phyloP scores from a whole-genome alignment of 192 early-diverging fungal species.

The Jimgerdemannia lactiflua region DNA sequence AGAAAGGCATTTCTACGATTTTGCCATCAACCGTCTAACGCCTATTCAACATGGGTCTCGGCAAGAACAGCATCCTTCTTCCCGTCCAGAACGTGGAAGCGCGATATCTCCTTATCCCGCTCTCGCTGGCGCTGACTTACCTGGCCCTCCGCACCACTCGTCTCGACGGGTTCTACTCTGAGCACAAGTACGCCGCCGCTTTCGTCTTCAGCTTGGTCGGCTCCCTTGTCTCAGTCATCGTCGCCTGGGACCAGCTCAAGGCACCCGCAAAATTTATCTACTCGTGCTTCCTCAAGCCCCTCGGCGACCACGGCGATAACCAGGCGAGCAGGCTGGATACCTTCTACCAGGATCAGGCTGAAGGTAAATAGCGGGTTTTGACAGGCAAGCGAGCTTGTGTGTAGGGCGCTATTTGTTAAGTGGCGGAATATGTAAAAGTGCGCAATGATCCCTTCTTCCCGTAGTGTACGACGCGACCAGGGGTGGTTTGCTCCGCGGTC shows the following conservation, averaged over 20 bases:
- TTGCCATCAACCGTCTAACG: background rate
- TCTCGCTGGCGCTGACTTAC: conserved; percentile 7
- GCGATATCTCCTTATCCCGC: background rate
- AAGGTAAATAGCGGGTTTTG: conserved; percentile 28
- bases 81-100: background rate
- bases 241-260: conserved; percentile 36
- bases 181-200: conserved; percentile 19
- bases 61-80: background rate
- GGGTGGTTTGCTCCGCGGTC: conserved; percentile 65
- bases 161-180: conserved; percentile 8
- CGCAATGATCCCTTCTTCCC: background rate
- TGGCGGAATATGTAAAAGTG: background rate
- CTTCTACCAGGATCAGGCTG: conserved; percentile 81
- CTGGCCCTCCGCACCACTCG: conserved; percentile 5
- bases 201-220: conserved; percentile 18
- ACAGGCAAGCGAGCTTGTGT: background rate
- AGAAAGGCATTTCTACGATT: background rate
- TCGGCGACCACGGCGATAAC: conserved; percentile 56
- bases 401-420: no score
- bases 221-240: conserved; percentile 16
- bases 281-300: conserved; percentile 74
- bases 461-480: conserved; percentile 78
- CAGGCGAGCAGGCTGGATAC: conserved; percentile 73
- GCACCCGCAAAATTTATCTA: conserved; percentile 55
- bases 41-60: background rate